Base-by-base conservation (phyloP, 169 alveolate species). In the Plasmodium ovale region DNA sequence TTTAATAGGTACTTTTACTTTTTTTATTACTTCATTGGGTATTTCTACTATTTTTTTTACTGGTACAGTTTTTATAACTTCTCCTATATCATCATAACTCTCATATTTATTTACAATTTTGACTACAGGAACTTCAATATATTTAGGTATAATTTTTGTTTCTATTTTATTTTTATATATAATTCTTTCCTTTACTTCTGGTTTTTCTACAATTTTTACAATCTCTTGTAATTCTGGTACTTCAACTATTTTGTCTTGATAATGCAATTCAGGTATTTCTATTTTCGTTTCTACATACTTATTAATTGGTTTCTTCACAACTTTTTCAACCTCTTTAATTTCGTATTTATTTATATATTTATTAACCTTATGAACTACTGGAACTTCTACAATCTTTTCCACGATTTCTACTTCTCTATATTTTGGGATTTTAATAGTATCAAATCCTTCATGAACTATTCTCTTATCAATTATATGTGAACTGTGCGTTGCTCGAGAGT, bases 201-300 rank as follows among this genome's bases (percentile, higher is more conserved):
- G 89, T 58, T 88, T 92, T 49, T 88, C 91, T 0, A 93, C 92
- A 5, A 94, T 74, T 56, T 93, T 93, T 33, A 93, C 88, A 27
- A 93, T 47, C 54, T 93, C 96, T 70, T 93, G 96, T 71, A 92
- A 72, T 69, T 93, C 96, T 10, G 96, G 96, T 7, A 93, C 96
- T 58, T 93, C 96, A 1, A 93, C 94, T 12, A 93, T 92, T 72
- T 74, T 89, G 49, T 93, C 96, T 71, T 71, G 82, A 62, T 69
- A 92, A 69, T 93, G 95, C 1, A 93, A 70, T 27, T 93, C 94
- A n/a, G 96, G 94, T 1, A 92, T 94, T 64, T 93, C 96, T 3
- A 93, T 92, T 33, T 89, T 70, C 19, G 92, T 93, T 62, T 93
- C 96, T 6, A 93, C 95, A 53, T 92, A 91, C 62, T 93, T 93